Percentiles rank a stretch among this genome's conserved stretches.
Evolutionary conservation across 805 yeast genomes (phyloP).

Genomic region (Candida germanica): DNA sequence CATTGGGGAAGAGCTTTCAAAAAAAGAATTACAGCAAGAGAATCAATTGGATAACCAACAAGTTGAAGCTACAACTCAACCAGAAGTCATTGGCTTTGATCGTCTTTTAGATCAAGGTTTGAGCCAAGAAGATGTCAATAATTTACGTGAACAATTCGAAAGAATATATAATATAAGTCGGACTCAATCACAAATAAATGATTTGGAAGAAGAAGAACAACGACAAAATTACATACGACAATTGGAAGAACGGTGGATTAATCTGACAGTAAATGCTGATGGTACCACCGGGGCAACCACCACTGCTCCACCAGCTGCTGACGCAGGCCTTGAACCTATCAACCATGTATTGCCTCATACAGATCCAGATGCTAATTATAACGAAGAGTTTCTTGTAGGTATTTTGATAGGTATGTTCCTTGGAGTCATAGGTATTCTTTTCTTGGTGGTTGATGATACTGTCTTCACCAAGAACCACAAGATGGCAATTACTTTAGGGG

Average conservation of each 20-base stretch:
- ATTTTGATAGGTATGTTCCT: constrained; percentile 69
- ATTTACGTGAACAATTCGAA: constrained; percentile 71
- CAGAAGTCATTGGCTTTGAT: constrained; percentile 83
- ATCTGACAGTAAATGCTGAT: constrained; percentile 57
- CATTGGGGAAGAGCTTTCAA: constrained; percentile 61
- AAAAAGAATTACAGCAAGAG: constrained; percentile 57
- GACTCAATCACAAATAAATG: constrained; percentile 26
- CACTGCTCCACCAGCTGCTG: constrained; percentile 6
- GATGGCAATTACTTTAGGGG: constrained; percentile 71
- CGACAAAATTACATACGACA: constrained; percentile 46
- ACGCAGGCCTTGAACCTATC: constrained; percentile 10
- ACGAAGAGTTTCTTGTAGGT: constrained; percentile 68
- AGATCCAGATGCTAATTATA: constrained; percentile 35
- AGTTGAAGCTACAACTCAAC: constrained; percentile 49
- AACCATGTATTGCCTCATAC: constrained; percentile 18
- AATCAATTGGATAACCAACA: constrained; percentile 51
- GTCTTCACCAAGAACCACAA: constrained; percentile 59
- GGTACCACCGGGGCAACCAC: constrained; percentile 25
- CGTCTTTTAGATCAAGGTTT: constrained; percentile 81
- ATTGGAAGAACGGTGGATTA: constrained; percentile 86
- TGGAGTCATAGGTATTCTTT: constrained; percentile 63
- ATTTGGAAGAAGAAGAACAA: constrained; percentile 43
- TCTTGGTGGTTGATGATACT: constrained; percentile 58
- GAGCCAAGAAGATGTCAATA: constrained; percentile 69
- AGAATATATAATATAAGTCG: constrained; percentile 55